These are phyloP conservation scores for Hygrophoropsis aurantiaca DNA, from an alignment of 768 basidiomycete species.

Conservation along the genomic window DNA sequence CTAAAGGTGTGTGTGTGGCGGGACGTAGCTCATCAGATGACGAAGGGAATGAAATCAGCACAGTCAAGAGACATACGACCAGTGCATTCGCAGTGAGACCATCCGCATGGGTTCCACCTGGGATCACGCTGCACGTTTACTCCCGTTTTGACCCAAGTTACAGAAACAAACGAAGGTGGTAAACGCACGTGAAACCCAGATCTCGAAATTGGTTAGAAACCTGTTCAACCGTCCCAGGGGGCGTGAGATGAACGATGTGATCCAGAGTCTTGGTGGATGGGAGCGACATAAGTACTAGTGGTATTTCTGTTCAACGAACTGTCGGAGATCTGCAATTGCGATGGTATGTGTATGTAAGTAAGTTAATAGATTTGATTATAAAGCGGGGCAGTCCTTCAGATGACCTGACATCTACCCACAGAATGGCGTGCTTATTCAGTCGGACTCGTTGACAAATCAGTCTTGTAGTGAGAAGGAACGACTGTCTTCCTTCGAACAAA, in stretches of 20 bases:
- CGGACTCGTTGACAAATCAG: no score
- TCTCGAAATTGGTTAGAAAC: slow-evolving; percentile 51
- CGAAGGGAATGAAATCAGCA: neutral
- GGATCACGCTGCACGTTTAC: slow-evolving; percentile 49
- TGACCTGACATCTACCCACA: no score
- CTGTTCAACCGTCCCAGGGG: slow-evolving; percentile 54
- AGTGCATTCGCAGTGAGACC: slow-evolving; percentile 67
- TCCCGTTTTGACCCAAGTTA: neutral
- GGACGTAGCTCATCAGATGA: neutral
- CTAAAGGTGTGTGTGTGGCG: no score
- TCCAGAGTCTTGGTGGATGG: slow-evolving; percentile 51
- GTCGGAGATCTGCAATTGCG: neutral
- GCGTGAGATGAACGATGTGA: slow-evolving; percentile 72
- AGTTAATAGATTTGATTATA: no score
- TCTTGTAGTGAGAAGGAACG: no score
- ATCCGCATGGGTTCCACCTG: slow-evolving; percentile 64
- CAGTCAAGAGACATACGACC: slow-evolving; percentile 37
- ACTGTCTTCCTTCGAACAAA: no score
- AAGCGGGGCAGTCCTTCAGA: no score
- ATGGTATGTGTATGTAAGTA: no score
- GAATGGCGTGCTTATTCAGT: no score
- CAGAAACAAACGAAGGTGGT: neutral
- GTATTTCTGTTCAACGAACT: neutral
- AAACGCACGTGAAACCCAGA: slow-evolving; percentile 65
- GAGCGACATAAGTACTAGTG: slow-evolving; percentile 23